Conservation (phyloP, 2,329 filamentous ascomycete species). For the Ophiocordyceps camponoti-leonardi region DNA sequence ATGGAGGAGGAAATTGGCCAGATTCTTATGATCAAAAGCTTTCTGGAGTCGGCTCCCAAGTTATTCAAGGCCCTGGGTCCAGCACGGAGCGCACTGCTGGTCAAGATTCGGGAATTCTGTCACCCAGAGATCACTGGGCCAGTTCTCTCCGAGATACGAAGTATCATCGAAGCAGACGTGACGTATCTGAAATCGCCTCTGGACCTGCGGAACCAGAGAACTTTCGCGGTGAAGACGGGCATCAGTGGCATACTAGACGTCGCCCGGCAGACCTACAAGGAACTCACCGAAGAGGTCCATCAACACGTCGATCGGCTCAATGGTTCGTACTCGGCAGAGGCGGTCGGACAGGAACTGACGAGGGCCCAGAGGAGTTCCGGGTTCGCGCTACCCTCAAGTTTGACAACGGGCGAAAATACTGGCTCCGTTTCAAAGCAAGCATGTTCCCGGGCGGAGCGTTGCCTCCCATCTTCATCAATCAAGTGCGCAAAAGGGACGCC, state of each 20-base stretch:
- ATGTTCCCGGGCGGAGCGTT: slow-evolving; percentile 45
- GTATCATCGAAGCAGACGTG: slow-evolving; percentile 65
- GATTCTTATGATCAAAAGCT: slow-evolving; percentile 73
- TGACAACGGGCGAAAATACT: slow-evolving; percentile 65
- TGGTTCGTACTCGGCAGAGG: slow-evolving; percentile 22
- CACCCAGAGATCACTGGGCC: slow-evolving; percentile 40
- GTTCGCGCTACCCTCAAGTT: slow-evolving; percentile 53
- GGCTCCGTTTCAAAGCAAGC: slow-evolving; percentile 44
- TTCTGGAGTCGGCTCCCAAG: slow-evolving; percentile 48
- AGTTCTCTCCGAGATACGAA: slow-evolving; percentile 47
- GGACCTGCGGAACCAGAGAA: slow-evolving; percentile 76
- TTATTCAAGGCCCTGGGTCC: slow-evolving; percentile 51
- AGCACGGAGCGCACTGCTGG: slow-evolving; percentile 45
- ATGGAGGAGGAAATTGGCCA: slow-evolving; percentile 75
- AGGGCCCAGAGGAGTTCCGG: slow-evolving; percentile 30
- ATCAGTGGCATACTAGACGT: slow-evolving; percentile 79
- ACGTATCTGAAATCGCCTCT: slow-evolving; percentile 62
- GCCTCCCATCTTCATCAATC: slow-evolving; percentile 62
- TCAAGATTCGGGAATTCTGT: slow-evolving; percentile 54
- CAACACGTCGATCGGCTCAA: slow-evolving; percentile 52
- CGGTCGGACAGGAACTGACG: neutral
- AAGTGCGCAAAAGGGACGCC: slow-evolving; percentile 50
- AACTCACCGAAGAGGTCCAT: slow-evolving; percentile 63
- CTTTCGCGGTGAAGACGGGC: slow-evolving; percentile 75
- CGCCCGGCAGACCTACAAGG: slow-evolving; percentile 75